Base-by-base conservation (phyloP, 768 basidiomycete genomes). In the Tulasnella calospora region DNA sequence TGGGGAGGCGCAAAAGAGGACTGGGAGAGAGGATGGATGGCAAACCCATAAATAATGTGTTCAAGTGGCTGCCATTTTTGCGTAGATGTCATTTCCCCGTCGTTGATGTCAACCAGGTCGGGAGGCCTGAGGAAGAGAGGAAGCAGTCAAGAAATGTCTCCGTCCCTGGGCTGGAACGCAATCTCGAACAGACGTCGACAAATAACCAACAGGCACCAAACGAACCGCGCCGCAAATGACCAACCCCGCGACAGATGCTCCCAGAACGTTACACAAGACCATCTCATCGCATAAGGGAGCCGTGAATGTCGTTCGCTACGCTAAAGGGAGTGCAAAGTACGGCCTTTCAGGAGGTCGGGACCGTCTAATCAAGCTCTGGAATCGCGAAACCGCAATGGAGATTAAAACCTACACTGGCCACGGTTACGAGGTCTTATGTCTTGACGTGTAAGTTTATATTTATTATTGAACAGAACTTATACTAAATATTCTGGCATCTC, bases 331-430 rank as follows among this genome's bases (percentile, higher is more conserved):
- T 3, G 92, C 93, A 75, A 94, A 92, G 80, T 99, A 99, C 83
- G 86, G 95, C 79, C 88, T 99, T n/a, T 92, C 94, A 1, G 98
- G 97, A 12, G 96, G 96, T 27, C 92, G 94, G 83, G 98, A 99
- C 79, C 89, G 96, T 72, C 90, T 91, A 1, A 88, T 99, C 74
- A 89, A 93, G 71, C 89, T 99, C 51, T 98, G 95, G 93, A 99
- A 99, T 84, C 92, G 95, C 5, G 86, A 86, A 75, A 84, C 89
- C 41, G 98, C 96, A 33, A 88, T 90, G n/a, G 91, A 97, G 85
- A 94, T 99, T 85, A 98, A 98, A 85, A 84, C 87, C 0, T 99
- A 98, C 83, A 86, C 90, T 78, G 94, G 94, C 12, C 97, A 99
- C 84, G 97, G 95, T 38, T 97, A 98, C 83, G 98, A 99, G 83